Evolutionary conservation across 2,329 filamentous ascomycete species (phyloP).

Genomic region (Claviceps sp.): DNA sequence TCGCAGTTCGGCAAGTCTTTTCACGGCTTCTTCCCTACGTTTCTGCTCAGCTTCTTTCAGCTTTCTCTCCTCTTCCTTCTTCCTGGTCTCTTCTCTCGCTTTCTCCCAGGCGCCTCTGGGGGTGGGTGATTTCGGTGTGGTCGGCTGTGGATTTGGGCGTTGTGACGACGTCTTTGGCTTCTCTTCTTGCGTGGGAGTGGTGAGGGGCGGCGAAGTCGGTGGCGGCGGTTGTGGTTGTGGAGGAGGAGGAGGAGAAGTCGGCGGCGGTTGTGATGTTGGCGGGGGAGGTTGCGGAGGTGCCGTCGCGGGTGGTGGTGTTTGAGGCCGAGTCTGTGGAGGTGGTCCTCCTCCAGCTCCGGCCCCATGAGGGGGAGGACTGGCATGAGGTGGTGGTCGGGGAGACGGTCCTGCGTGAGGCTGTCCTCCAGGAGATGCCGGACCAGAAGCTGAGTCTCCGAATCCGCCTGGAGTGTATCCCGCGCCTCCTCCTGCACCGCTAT

Average conservation of each 20-base stretch:
- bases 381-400: constrained; percentile 20
- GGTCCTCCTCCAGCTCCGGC: constrained; percentile 2
- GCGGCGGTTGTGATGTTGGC: not conserved
- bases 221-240: not conserved
- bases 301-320: constrained; percentile 3
- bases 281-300: not conserved
- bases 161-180: constrained; percentile 9
- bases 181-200: constrained; percentile 5
- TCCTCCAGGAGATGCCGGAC: constrained; percentile 18
- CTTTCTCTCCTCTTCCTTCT: constrained; percentile 50
- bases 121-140: constrained; percentile 8
- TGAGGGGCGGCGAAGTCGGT: not conserved
- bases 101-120: constrained; percentile 50
- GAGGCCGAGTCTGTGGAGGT: constrained; percentile 5
- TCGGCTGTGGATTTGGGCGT: constrained; percentile 12
- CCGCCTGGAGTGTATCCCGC: constrained; percentile 12
- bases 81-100: constrained; percentile 52
- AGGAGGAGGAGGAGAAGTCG: not conserved
- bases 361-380: constrained; percentile 3
- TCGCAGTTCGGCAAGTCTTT: constrained; percentile 38
- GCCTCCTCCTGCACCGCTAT: constrained; percentile 10
- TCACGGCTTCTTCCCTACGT: constrained; percentile 41
- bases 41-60: constrained; percentile 47
- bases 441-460: constrained; percentile 17
- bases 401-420: constrained; percentile 12